Percentiles rank a stretch among this genome's conserved stretches.
These are phyloP conservation scores for Kalmanozyma brasiliensis DNA, from an alignment of 1,284 basidiomycete genomes.

Conservation along the genomic window DNA sequence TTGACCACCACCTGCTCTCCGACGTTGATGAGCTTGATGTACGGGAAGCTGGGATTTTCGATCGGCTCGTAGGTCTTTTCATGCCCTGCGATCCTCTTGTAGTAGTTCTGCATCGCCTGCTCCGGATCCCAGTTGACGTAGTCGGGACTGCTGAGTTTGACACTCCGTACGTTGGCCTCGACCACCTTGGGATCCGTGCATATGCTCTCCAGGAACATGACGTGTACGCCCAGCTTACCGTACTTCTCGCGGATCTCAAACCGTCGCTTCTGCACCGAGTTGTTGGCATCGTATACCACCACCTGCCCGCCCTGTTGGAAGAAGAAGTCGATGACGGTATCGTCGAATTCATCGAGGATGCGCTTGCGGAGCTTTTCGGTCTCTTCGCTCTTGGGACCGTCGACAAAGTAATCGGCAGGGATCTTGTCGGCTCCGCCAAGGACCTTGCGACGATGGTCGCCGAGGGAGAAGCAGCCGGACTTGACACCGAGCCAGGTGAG, in stretches of 20 bases:
- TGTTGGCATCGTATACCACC: conserved; percentile 99
- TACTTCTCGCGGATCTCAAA: conserved; percentile 84
- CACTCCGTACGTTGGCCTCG: conserved; percentile 90
- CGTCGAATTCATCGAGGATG: conserved; percentile 84
- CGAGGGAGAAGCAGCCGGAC: conserved; percentile 90
- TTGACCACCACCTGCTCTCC: conserved; percentile 71
- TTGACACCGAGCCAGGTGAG: conserved; percentile 97
- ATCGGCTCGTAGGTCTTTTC: conserved; percentile 89
- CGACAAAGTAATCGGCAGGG: conserved; percentile 89
- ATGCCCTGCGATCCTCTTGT: conserved; percentile 85
- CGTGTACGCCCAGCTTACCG: conserved; percentile 80
- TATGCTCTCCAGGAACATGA: conserved; percentile 79
- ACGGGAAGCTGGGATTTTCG: conserved; percentile 78
- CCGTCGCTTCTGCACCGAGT: conserved; percentile 79
- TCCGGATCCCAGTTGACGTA: conserved; percentile 93
- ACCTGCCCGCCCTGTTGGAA: conserved; percentile 83
- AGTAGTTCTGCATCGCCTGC: conserved; percentile 90
- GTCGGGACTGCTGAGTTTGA: conserved; percentile 92
- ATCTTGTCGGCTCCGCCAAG: conserved; percentile 87
- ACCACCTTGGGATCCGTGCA: conserved; percentile 82
- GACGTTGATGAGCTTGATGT: conserved; percentile 95
- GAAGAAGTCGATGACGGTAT: conserved; percentile 89
- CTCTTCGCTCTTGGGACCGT: conserved; percentile 71
- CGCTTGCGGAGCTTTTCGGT: conserved; percentile 80
- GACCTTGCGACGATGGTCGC: conserved; percentile 90